These are phyloP conservation scores for Taiozyma sp. DNA, from an alignment of 1,139 yeast species.

Conservation along the genomic window DNA sequence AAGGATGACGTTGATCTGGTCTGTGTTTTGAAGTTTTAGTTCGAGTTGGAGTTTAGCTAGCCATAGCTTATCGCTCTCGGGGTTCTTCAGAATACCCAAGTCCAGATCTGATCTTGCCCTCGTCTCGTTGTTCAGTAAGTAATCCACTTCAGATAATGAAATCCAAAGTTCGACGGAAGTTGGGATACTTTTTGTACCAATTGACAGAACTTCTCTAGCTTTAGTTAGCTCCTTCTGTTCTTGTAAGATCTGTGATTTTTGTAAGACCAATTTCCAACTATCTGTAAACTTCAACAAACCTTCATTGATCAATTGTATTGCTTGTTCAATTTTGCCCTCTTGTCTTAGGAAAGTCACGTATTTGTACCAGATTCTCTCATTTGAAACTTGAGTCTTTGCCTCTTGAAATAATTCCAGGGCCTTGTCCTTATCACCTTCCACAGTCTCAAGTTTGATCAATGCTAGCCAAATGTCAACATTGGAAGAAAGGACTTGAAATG, in stretches of 20 bases:
- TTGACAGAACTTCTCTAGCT: slow-evolving; percentile 41
- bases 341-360: slow-evolving; percentile 54
- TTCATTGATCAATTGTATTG: slow-evolving; percentile 36
- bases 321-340: slow-evolving; percentile 28
- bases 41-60: slow-evolving; percentile 59
- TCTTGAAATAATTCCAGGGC: slow-evolving; percentile 42
- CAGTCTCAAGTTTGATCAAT: slow-evolving; percentile 56
- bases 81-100: slow-evolving; percentile 53
- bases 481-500: slow-evolving; percentile 38
- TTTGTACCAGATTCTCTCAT: slow-evolving; percentile 58
- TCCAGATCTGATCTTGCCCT: slow-evolving; percentile 75
- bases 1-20: slow-evolving; percentile 53
- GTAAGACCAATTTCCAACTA: slow-evolving; percentile 49
- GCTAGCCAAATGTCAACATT: slow-evolving; percentile 68
- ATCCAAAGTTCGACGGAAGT: slow-evolving; percentile 50
- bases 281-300: slow-evolving; percentile 45
- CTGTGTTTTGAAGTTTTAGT: slow-evolving; percentile 38
- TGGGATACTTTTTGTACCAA: slow-evolving; percentile 49
- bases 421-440: slow-evolving; percentile 31
- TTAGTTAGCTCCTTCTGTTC: slow-evolving; percentile 27
- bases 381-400: slow-evolving; percentile 33
- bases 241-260: slow-evolving; percentile 50
- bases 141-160: slow-evolving; percentile 43
- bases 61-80: slow-evolving; percentile 50
- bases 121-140: slow-evolving; percentile 35